These are phyloP conservation scores for Debaryomyces robertsiae DNA, from an alignment of 1,139 yeast genomes.

Conservation along the genomic window DNA sequence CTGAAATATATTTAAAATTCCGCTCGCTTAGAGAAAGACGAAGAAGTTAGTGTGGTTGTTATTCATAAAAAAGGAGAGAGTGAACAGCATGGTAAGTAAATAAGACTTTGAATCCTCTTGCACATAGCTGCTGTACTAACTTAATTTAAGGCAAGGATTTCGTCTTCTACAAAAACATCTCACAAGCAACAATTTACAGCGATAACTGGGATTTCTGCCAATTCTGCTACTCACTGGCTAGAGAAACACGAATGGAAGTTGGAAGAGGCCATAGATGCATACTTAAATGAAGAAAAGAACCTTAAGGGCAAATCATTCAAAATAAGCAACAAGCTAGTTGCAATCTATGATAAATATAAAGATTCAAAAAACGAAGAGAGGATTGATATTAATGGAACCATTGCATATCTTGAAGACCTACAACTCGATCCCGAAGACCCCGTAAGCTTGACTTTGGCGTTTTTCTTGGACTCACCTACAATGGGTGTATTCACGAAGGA, in stretches of 20 bases:
- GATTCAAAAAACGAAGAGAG: constrained; percentile 31
- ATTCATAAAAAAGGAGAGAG: neutral
- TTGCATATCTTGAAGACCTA: constrained; percentile 64
- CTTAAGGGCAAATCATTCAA: constrained; percentile 6
- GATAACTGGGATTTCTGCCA: constrained; percentile 31
- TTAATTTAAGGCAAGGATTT: constrained; percentile 9
- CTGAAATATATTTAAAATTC: neutral
- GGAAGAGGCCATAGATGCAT: constrained; percentile 34
- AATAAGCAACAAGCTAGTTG: constrained; percentile 22
- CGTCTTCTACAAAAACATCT: constrained; percentile 12
- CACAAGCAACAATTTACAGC: constrained; percentile 31
- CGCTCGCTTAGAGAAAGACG: neutral
- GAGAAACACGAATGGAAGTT: constrained; percentile 30
- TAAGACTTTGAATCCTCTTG: neutral
- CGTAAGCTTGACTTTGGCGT: constrained; percentile 68
- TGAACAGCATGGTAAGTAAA: constrained; percentile 13
- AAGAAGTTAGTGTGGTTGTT: too few species aligned
- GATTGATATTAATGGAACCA: constrained; percentile 75
- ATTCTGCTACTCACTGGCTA: constrained; percentile 32
- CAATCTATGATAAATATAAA: constrained; percentile 32
- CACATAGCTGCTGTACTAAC: constrained; percentile 15
- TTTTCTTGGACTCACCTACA: constrained; percentile 63
- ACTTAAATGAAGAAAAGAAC: constrained; percentile 15
- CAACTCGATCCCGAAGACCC: constrained; percentile 75
- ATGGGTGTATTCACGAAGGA: constrained; percentile 60